Evolutionary conservation across 2,329 filamentous ascomycete species (phyloP).

Genomic region (Venturia aucupariae): DNA sequence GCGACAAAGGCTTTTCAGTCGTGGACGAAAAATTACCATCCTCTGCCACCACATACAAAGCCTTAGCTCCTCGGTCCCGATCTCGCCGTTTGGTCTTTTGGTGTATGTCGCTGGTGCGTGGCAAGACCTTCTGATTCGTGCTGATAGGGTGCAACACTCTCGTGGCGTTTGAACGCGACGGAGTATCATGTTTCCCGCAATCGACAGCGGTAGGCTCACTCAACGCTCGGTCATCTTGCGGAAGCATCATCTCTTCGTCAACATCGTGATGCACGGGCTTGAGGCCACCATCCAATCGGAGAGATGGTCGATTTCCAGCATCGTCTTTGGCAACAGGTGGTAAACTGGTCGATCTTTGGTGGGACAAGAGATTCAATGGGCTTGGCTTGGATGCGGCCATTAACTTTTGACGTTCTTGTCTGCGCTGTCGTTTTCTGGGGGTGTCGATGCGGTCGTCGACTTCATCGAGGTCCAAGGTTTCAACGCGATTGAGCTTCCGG

Average conservation of each 20-base stretch:
- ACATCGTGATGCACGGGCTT: neutral
- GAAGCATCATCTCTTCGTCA: neutral
- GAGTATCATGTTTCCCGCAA: neutral
- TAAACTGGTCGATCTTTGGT: neutral
- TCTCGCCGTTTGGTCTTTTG: neutral
- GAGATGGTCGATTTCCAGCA: neutral
- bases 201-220: neutral
- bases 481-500: slow-evolving; percentile 22
- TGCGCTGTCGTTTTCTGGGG: slow-evolving; percentile 21
- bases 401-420: neutral
- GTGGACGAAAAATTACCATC: neutral
- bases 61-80: neutral
- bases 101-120: slow-evolving; percentile 8
- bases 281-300: neutral
- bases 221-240: neutral
- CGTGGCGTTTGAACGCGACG: slow-evolving; percentile 11
- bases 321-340: neutral
- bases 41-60: neutral
- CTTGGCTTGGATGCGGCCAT: neutral
- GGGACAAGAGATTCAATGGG: neutral
- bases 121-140: slow-evolving; percentile 18
- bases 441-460: slow-evolving; percentile 25
- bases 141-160: slow-evolving; percentile 18
- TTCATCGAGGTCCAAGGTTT: slow-evolving; percentile 38
- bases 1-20: neutral